These are phyloP conservation scores for Alternaria alternata DNA, from an alignment of 2,329 filamentous ascomycete species.

Conservation along the genomic window DNA sequence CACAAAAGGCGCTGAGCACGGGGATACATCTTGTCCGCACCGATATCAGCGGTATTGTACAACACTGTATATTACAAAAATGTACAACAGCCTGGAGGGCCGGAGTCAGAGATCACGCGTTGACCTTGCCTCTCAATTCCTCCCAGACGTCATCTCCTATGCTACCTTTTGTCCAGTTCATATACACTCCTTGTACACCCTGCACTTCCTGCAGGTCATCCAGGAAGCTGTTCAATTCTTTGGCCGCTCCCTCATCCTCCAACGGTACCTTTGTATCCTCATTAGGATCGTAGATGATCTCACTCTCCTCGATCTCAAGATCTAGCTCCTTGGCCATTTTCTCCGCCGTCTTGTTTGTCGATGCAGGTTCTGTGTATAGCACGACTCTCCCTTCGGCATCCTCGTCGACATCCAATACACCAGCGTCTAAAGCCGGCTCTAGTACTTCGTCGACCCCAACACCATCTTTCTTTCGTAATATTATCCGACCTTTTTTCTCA, in stretches of 20 bases:
- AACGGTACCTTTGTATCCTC: constrained; percentile 76
- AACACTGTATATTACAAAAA: constrained; percentile 9
- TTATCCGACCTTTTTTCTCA: constrained; percentile 76
- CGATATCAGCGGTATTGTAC: constrained; percentile 39
- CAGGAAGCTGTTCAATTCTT: constrained; percentile 67
- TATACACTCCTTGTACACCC: constrained; percentile 80
- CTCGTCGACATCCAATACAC: constrained; percentile 75
- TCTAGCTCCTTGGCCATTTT: constrained; percentile 69
- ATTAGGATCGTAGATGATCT: constrained; percentile 87
- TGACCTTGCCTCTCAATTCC: constrained; percentile 49
- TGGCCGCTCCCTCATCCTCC: constrained; percentile 64
- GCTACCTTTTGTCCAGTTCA: constrained; percentile 65
- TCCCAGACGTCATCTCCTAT: constrained; percentile 51
- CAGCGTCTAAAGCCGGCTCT: constrained; percentile 84
- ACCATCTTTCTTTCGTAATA: constrained; percentile 69
- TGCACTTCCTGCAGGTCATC: constrained; percentile 72
- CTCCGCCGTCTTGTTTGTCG: constrained; percentile 70
- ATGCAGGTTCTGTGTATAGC: constrained; percentile 72
- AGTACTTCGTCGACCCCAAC: constrained; percentile 74
- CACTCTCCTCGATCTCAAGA: constrained; percentile 74
- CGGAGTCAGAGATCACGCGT: constrained; percentile 31
- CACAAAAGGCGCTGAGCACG: constrained; percentile 30
- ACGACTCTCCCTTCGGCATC: constrained; percentile 75
- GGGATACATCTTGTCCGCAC: constrained; percentile 32
- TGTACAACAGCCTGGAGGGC: background rate